phyloP scores from a whole-genome alignment of 192 early-diverging fungal species.

The Glomus cerebriforme region DNA sequence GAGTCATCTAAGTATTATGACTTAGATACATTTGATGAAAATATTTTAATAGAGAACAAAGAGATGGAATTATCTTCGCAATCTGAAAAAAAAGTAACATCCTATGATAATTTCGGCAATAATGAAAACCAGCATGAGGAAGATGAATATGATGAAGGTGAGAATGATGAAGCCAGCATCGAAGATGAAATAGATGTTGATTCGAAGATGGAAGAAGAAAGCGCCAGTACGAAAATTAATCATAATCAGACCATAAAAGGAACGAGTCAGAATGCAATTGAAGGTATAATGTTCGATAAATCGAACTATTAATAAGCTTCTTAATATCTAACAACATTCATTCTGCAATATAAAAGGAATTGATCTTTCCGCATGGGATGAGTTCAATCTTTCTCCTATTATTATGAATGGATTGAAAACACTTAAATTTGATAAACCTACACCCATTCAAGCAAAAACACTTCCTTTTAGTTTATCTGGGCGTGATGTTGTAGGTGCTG shows the following conservation, averaged over 20 bases:
- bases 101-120: conserved; percentile 18
- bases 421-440: conserved; percentile 75
- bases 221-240: conserved; percentile 19
- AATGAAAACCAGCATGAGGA: neutral
- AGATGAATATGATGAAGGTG: conserved; percentile 32
- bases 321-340: conserved; percentile 30
- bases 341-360: conserved; percentile 45
- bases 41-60: conserved; percentile 23
- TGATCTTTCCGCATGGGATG: conserved; percentile 74
- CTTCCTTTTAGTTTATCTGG: conserved; percentile 71
- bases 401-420: conserved; percentile 71
- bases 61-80: neutral
- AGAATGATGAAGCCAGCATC: conserved; percentile 14
- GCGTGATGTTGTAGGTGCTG: conserved; percentile 88
- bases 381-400: conserved; percentile 54
- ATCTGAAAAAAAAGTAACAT: conserved; percentile 16
- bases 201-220: conserved; percentile 34
- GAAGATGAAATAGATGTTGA: conserved; percentile 33
- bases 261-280: conserved; percentile 18
- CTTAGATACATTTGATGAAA: conserved; percentile 83
- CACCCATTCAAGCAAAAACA: conserved; percentile 83
- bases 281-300: conserved; percentile 35
- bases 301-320: conserved; percentile 31
- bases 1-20: conserved; percentile 62
- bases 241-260: neutral